Conservation (phyloP, 2,329 filamentous ascomycete genomes). For the Epichloe gansuensis region DNA sequence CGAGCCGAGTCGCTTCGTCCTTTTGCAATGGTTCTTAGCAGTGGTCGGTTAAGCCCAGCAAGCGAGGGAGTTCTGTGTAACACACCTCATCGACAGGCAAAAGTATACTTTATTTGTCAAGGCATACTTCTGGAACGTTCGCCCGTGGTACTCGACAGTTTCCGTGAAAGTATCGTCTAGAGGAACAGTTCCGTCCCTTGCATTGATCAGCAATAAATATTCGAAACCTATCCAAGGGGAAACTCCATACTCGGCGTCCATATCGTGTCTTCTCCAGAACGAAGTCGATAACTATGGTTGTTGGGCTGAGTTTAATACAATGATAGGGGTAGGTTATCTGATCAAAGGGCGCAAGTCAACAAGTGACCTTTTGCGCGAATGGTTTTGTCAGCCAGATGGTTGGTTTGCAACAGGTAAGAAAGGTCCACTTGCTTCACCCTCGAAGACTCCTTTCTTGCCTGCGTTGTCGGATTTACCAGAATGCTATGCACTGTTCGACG, state of each 20-base stretch:
- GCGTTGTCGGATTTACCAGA: no score
- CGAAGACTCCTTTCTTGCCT: no score
- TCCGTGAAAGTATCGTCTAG: conserved; percentile 48
- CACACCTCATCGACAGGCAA: conserved; percentile 59
- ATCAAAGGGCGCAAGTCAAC: background rate
- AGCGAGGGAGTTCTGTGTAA: background rate
- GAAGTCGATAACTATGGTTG: background rate
- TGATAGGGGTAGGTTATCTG: background rate
- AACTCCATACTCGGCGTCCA: conserved; percentile 22
- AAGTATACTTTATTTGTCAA: conserved; percentile 54
- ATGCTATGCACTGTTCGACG: no score
- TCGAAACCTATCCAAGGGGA: conserved; percentile 1
- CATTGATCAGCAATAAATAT: background rate
- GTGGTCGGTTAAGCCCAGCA: background rate
- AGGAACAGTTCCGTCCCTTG: conserved; percentile 36
- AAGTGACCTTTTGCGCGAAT: background rate
- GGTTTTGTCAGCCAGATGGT: background rate
- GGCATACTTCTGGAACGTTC: conserved; percentile 56
- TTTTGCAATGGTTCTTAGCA: conserved; percentile 18
- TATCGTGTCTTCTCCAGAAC: conserved; percentile 3
- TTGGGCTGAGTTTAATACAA: background rate
- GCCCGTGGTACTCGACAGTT: conserved; percentile 46
- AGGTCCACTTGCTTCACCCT: no score
- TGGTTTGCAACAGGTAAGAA: conserved; percentile 1
- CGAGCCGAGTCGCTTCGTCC: conserved; percentile 57